These are phyloP conservation scores for Physcia stellaris DNA, from an alignment of 495 filamentous ascomycete species.

Conservation along the genomic window DNA sequence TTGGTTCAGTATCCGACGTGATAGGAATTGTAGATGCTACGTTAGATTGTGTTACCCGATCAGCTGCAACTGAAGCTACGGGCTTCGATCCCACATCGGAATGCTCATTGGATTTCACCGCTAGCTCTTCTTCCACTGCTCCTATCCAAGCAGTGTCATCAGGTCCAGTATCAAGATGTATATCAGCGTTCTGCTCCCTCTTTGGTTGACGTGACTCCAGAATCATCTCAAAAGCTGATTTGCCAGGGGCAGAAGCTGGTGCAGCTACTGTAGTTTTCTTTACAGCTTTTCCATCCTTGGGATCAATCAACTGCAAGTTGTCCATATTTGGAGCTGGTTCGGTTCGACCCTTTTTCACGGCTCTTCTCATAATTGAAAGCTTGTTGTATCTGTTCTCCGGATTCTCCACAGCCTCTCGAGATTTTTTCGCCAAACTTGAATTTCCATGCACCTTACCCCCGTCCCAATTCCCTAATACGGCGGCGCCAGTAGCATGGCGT, in stretches of 20 bases:
- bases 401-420: neutral
- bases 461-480: slow-evolving; percentile 3
- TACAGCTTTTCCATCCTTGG: slow-evolving; percentile 18
- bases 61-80: too few species aligned
- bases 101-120: too few species aligned
- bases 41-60: too few species aligned
- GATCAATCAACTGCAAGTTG: slow-evolving; percentile 26
- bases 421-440: neutral
- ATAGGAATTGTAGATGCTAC: too few species aligned
- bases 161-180: neutral
- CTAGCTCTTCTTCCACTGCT: too few species aligned
- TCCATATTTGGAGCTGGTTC: slow-evolving; percentile 32
- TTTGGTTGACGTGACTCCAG: neutral
- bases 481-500: neutral
- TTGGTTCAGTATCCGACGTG: too few species aligned
- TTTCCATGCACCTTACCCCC: slow-evolving; percentile 4
- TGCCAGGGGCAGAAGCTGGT: neutral
- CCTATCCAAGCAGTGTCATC: neutral
- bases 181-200: neutral
- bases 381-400: slow-evolving; percentile 3
- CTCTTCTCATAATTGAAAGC: slow-evolving; percentile 12
- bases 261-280: slow-evolving; percentile 4
- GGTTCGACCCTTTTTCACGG: slow-evolving; percentile 28
- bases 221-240: slow-evolving; percentile 7
- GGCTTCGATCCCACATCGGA: too few species aligned